phyloP scores from a whole-genome alignment of 805 yeast genomes.

The Ascoidea tarda region DNA sequence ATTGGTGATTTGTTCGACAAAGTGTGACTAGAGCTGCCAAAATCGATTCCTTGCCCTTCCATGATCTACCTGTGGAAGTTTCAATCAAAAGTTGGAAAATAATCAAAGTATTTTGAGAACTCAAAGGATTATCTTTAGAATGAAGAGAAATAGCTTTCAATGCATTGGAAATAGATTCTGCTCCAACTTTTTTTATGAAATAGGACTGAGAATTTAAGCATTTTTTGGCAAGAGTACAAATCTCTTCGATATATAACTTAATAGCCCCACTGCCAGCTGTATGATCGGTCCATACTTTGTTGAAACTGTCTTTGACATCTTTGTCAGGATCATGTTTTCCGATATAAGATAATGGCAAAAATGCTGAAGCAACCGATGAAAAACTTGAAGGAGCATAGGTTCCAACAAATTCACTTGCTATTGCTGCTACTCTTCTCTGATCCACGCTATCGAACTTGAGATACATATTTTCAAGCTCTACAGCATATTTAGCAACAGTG shows the following conservation, averaged over 20 bases:
- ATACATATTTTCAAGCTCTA: constrained; percentile 35
- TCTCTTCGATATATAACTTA: constrained; percentile 56
- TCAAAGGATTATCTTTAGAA: constrained; percentile 15
- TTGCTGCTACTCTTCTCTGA: constrained; percentile 34
- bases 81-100: constrained; percentile 40
- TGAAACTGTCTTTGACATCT: constrained; percentile 33
- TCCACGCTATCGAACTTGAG: constrained; percentile 35
- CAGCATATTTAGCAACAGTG: constrained; percentile 37
- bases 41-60: constrained; percentile 78
- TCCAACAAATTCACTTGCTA: constrained; percentile 52
- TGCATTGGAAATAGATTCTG: constrained; percentile 48
- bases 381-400: constrained; percentile 59
- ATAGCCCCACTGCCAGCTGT: constrained; percentile 63
- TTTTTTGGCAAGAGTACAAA: constrained; percentile 32
- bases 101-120: constrained; percentile 14
- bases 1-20: constrained; percentile 28
- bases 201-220: constrained; percentile 47
- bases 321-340: constrained; percentile 54
- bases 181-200: constrained; percentile 54
- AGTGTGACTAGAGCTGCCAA: constrained; percentile 56
- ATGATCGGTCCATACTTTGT: constrained; percentile 62
- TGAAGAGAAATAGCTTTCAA: constrained; percentile 28
- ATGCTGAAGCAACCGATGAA: constrained; percentile 41
- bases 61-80: constrained; percentile 64
- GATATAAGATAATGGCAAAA: constrained; percentile 67